Evolutionary conservation across 768 basidiomycete species (phyloP), one percentile per base, ranked within the genome.

Genomic region (Tephrocybe sp.): DNA sequence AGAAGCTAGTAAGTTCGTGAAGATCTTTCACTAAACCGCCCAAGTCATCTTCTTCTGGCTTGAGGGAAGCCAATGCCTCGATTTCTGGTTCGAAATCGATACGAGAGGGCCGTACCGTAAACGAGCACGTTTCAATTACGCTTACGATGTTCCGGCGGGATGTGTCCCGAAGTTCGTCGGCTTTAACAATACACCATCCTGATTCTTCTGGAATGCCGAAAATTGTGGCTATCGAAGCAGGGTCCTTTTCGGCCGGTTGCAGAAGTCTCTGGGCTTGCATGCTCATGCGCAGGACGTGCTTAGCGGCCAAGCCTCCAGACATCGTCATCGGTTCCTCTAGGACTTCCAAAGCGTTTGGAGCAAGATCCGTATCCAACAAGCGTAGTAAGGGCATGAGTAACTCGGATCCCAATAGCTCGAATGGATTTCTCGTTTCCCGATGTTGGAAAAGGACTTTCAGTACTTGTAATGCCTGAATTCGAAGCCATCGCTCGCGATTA

Each of bases 251-350:
- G 13, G 26, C n/a, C 23, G 71, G 63, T 31, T 68, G 66, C 6
- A 65, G 57, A 23, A 70, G 54, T 13, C 75, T 66, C 23, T 76
- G 78, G 19, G 77, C 64, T 56, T 88, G 85, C 82, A 94, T 85
- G 66, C 92, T 93, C 90, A 95, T 92, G 5, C 91, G 82, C 19
- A 95, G 74, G n/a, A 94, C 89, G 57, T 92, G 87, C 52, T 87
- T 87, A 0, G 91, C 89, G 0, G 85, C 78, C 41, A 82, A 84
- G 19, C 89, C 87, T 38, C 84, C 82, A 1, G 83, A 82, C 69
- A 93, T 86, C 16, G 78, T 80, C 67, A 90, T 83, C 0, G 93
- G 93, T 59, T 94, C 89, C 60, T 97, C 93, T 5, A 98, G 77
- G n/a, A 98, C 92, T 42, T 95, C 94, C 41, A 98, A 76, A 1